Base-by-base conservation (phyloP, 768 basidiomycete species). In the Termitomyces sp. region DNA sequence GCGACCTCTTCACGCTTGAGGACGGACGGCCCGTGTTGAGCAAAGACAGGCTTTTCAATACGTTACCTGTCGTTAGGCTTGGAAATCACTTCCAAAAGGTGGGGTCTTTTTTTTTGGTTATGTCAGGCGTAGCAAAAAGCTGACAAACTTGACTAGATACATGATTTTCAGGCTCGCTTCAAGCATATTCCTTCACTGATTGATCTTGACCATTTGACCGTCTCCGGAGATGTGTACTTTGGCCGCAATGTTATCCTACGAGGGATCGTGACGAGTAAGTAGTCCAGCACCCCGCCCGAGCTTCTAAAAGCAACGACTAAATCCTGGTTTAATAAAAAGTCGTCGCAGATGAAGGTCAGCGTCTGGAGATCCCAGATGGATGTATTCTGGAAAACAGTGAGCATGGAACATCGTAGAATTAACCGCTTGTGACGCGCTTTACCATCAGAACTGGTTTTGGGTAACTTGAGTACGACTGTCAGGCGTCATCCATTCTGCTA, bases 81-180 rank as follows among this genome's bases (percentile, higher is more conserved):
- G 89, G 89, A 52, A 87, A 89, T 68, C 85, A 86, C 67, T 93
- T 94, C 80, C 91, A 88, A 79, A 90, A 88, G 81, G 88, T 87
- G 54, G 50, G 67, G 45, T 22, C 31, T 7, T 45, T 27, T 48
- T 31, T 31, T 7, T 45, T 27, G 8, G 3, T 36, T n/a, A 15
- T 16, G 64, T 63, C 81, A 50, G 79, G 81, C 61, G 79, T 27
- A 54, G 18, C 37, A 20, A 41, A 22, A 31, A 7, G 41, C 31
- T 34, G 37, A 34, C 34, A 16, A 39, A 4, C 34, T 15, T 48
- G n/a, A 45, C 20, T 30, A 83, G 84, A 84, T 87, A 58, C 78
- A 78, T 47, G 76, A 88, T 66, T 91, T 93, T 73, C 85, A 90
- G 73, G 83, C 86, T 66, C 86, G 91, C 30, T 91, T 93, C 81